These are phyloP conservation scores for Zygosaccharomyces bisporus DNA, from an alignment of 805 yeast genomes.

Conservation along the genomic window DNA sequence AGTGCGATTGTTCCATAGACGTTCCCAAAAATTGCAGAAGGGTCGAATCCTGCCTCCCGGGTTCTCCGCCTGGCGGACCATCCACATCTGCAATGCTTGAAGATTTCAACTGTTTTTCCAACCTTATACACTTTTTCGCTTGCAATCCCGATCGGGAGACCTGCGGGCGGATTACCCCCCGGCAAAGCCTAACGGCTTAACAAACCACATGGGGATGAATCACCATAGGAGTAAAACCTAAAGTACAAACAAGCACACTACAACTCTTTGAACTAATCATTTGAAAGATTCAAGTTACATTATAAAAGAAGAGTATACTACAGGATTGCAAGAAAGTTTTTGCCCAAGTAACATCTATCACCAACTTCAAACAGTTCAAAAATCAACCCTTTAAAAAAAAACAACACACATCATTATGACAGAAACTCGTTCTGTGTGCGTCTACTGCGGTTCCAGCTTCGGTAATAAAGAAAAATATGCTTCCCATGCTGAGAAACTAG, in stretches of 20 bases:
- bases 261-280: neutral
- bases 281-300: neutral
- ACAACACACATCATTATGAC: conserved; percentile 4
- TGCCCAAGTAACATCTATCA: neutral
- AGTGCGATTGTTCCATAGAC: too few relatives aligned
- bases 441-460: conserved; percentile 80
- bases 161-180: conserved; percentile 1
- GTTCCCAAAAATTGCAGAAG: too few relatives aligned
- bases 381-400: neutral
- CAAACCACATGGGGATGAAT: conserved; percentile 1
- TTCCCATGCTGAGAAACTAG: conserved; percentile 55
- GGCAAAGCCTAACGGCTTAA: conserved; percentile 4
- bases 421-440: conserved; percentile 52
- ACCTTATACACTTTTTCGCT: neutral
- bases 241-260: neutral
- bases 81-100: neutral
- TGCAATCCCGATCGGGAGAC: neutral
- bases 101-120: neutral
- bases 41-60: too few relatives aligned
- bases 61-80: neutral
- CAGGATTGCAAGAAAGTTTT: neutral
- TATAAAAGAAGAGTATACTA: neutral
- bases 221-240: neutral
- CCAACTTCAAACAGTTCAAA: neutral
- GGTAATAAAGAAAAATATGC: conserved; percentile 54